A percentile compares a stretch with the other conserved stretches of the same genome.
Evolutionary conservation across 768 basidiomycete species (phyloP).

Genomic region (Fibroporia radiculosa): DNA sequence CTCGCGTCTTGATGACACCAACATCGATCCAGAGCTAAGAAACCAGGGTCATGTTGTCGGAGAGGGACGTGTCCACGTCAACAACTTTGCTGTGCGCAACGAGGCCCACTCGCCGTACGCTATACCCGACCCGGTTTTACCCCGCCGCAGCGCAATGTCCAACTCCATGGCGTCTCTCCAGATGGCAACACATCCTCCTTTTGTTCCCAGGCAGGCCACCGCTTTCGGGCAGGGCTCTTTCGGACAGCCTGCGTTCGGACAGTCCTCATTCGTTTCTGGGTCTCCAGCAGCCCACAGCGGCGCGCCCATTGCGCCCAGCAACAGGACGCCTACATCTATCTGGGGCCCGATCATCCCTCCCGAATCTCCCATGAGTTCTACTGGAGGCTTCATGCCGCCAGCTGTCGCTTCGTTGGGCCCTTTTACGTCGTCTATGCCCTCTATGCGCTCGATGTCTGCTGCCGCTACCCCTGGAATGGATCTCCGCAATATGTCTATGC

Average conservation of each 20-base stretch:
- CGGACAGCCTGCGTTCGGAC: conserved; percentile 7
- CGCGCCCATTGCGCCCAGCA: no score
- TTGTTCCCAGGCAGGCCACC: neutral
- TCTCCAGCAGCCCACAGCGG: no score
- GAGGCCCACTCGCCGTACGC: conserved; percentile 13
- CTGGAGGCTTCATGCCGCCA: no score
- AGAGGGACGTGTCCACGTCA: conserved; percentile 24
- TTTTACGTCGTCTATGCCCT: no score
- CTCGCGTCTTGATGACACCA: conserved; percentile 20
- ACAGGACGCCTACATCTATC: no score
- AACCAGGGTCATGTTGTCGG: conserved; percentile 29
- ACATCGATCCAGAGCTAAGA: conserved; percentile 31
- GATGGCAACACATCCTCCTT: neutral
- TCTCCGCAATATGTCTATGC: no score
- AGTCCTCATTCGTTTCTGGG: neutral
- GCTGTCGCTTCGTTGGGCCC: no score
- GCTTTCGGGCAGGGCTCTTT: conserved; percentile 13
- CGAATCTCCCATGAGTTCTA: no score
- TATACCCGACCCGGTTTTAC: conserved; percentile 1
- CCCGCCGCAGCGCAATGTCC: neutral
- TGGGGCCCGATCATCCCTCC: no score
- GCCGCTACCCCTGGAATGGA: no score
- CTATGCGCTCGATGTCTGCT: no score
- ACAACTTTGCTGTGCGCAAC: conserved; percentile 16
- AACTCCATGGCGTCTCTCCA: neutral